A percentile compares a stretch with the other conserved stretches of the same genome.
These are phyloP conservation scores for Chrysosporium queenslandicum DNA, from an alignment of 2,329 filamentous ascomycete species.

Conservation along the genomic window DNA sequence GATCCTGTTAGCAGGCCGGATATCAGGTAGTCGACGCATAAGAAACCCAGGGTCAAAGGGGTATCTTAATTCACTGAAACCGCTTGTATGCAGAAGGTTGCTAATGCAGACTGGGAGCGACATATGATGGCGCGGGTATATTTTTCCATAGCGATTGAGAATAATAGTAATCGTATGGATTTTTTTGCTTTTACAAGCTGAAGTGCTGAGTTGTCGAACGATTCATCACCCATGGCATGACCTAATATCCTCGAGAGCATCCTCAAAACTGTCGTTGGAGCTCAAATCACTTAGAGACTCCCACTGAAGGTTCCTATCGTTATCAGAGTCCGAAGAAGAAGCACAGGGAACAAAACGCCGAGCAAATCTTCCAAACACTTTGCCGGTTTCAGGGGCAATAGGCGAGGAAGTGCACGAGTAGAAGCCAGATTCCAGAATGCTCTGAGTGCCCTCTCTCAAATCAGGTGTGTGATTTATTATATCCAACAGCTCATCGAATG, in stretches of 20 bases:
- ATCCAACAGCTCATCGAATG: slow-evolving; percentile 18
- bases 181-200: too few relatives aligned
- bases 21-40: too few relatives aligned
- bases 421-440: slow-evolving; percentile 14
- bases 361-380: not conserved
- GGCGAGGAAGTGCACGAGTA: not conserved
- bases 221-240: too few relatives aligned
- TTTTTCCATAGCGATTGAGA: too few relatives aligned
- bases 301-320: not conserved
- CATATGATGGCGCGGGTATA: too few relatives aligned
- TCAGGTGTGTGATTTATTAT: slow-evolving; percentile 15
- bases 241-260: not conserved
- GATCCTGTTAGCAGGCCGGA: too few relatives aligned
- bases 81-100: too few relatives aligned
- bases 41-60: too few relatives aligned
- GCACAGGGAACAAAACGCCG: not conserved
- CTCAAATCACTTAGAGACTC: not conserved
- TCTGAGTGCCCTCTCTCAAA: slow-evolving; percentile 7
- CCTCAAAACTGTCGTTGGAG: slow-evolving; percentile 5
- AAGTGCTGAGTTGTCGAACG: too few relatives aligned
- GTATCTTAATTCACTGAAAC: too few relatives aligned
- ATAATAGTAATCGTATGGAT: too few relatives aligned
- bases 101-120: too few relatives aligned
- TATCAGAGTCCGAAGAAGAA: not conserved
- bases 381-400: not conserved